Conservation (phyloP, 805 yeast genomes). For the Pichia thaimueangensis region DNA sequence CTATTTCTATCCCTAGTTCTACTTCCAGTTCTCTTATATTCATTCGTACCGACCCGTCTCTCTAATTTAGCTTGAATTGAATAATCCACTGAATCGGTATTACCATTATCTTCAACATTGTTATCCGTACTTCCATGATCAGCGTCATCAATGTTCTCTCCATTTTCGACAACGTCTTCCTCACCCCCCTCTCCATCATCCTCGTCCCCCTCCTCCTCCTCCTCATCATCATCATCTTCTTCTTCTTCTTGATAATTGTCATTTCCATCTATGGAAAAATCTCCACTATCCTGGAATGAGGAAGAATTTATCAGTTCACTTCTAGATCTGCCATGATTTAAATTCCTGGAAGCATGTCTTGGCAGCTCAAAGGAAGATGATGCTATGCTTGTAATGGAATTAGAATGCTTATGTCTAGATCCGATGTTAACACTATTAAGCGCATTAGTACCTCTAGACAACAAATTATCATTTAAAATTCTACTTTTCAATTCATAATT, state of each 20-base stretch:
- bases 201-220: constrained; percentile 2
- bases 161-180: constrained; percentile 14
- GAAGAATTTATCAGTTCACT: constrained; percentile 1
- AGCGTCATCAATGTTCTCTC: constrained; percentile 11
- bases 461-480: background rate
- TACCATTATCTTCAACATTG: too few relatives aligned
- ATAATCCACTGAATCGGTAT: too few relatives aligned
- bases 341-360: too few relatives aligned
- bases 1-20: background rate
- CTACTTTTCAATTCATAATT: constrained; percentile 34
- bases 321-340: background rate
- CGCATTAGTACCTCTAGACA: background rate
- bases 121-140: too few relatives aligned
- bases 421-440: background rate
- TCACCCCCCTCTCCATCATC: constrained; percentile 12
- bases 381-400: background rate
- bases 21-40: background rate
- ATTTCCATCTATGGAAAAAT: background rate
- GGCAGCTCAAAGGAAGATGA: background rate
- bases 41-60: too few relatives aligned
- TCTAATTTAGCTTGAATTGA: too few relatives aligned
- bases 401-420: constrained; percentile 4
- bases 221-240: constrained; percentile 4
- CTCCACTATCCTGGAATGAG: background rate
- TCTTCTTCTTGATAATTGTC: background rate